Conservation (phyloP, 345 rosid species). For the Sonneratia caseolaris region DNA sequence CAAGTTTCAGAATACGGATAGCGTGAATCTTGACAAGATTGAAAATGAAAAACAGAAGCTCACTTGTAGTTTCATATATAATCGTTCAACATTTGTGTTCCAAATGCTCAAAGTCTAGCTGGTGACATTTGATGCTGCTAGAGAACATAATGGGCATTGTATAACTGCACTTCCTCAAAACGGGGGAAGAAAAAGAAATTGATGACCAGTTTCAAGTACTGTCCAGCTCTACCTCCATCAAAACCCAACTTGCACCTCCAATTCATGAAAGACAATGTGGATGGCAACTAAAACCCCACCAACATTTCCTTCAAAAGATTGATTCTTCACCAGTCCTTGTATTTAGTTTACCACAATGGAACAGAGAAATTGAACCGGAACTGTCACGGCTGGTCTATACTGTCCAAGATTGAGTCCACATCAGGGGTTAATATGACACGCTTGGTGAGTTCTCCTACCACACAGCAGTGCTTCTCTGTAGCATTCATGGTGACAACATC, state of each 20-base stretch:
- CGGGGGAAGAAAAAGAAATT: too few species aligned
- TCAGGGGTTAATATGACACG: slow-evolving; percentile 61
- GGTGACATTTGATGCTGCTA: neutral
- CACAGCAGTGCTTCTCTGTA: slow-evolving; percentile 38
- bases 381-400: slow-evolving; percentile 12
- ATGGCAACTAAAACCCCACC: neutral
- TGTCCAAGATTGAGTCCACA: slow-evolving; percentile 40
- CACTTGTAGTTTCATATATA: neutral
- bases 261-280: neutral
- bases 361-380: neutral
- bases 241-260: neutral
- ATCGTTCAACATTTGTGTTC: neutral
- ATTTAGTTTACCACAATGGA: neutral
- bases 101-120: neutral
- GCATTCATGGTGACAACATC: slow-evolving; percentile 48
- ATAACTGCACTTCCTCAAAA: neutral
- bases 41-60: neutral
- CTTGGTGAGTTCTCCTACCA: slow-evolving; percentile 53
- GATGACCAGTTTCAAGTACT: neutral
- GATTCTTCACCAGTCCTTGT: neutral
- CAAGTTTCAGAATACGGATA: too few species aligned
- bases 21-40: too few species aligned
- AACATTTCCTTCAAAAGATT: neutral
- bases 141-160: neutral
- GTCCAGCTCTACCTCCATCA: neutral